phyloP scores from a whole-genome alignment of 176 grass and related monocot species.

The Hordeum marinum region DNA sequence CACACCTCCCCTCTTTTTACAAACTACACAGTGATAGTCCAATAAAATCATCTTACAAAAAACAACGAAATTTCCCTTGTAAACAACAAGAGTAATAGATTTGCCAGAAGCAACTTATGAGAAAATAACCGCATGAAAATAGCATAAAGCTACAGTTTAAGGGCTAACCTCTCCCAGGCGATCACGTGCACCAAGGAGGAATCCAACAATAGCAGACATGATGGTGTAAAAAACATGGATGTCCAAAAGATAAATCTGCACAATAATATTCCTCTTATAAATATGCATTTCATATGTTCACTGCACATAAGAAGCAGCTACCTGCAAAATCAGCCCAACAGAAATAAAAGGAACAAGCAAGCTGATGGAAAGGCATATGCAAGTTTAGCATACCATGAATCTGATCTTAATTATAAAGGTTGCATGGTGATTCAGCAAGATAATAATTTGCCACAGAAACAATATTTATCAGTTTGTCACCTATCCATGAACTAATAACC shows the following conservation, averaged over 20 bases:
- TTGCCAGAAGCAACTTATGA: neutral
- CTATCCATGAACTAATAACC: neutral
- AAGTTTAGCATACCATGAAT: neutral
- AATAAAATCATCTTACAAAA: neutral
- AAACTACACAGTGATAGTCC: neutral
- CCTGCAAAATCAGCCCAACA: constrained; percentile 12
- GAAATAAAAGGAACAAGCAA: neutral
- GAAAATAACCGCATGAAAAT: neutral
- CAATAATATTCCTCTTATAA: neutral
- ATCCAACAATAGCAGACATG: constrained; percentile 83
- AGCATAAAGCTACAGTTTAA: constrained; percentile 15
- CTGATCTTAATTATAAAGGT: neutral
- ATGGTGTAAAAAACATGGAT: constrained; percentile 91
- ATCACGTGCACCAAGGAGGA: constrained; percentile 79
- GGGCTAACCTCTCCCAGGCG: constrained; percentile 80
- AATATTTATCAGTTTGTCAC: neutral
- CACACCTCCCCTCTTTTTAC: neutral
- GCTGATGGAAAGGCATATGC: constrained; percentile 1
- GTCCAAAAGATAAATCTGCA: constrained; percentile 96
- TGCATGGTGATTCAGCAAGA: neutral
- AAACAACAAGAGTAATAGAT: constrained; percentile 14
- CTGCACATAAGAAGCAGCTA: neutral
- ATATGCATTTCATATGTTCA: constrained; percentile 13
- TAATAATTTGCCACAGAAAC: neutral
- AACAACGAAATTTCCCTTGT: neutral